Conservation (phyloP, 768 basidiomycete species). For the Lactarius akahatsu region DNA sequence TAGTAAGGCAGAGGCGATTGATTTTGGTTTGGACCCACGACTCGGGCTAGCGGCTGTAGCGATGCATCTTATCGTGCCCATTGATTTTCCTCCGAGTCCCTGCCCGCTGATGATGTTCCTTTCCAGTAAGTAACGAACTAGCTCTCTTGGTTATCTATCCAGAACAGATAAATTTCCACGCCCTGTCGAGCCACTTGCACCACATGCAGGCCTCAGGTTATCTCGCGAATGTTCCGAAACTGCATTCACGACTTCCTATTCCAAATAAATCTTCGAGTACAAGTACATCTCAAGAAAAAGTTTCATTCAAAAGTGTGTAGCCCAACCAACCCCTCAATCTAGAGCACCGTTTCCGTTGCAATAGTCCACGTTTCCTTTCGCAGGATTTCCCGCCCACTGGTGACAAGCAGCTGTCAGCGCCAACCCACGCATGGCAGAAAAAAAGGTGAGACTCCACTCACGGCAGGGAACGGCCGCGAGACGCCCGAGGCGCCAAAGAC, state of each 20-base stretch:
- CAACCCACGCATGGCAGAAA: neutral
- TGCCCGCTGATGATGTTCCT: no score
- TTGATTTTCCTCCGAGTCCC: no score
- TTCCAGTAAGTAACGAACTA: no score
- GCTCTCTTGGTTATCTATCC: no score
- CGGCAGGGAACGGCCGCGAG: conserved; percentile 48
- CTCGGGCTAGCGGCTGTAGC: no score
- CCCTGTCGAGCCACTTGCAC: neutral
- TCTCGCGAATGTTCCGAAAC: neutral
- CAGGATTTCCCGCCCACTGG: conserved; percentile 55
- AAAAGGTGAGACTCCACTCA: neutral
- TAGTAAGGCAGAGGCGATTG: no score
- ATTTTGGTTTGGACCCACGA: no score
- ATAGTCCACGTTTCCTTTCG: conserved; percentile 54
- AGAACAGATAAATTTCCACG: no score
- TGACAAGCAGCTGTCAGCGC: neutral
- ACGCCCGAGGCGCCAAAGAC: conserved; percentile 61
- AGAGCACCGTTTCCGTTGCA: conserved; percentile 60
- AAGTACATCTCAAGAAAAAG: neutral
- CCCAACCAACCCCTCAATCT: conserved; percentile 33
- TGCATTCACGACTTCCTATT: neutral
- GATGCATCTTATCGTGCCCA: no score
- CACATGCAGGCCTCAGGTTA: neutral
- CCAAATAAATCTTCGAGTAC: neutral
- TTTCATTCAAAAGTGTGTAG: no score